Conservation (phyloP, 1,284 basidiomycete species). For the Lignosus rhinocerotis region DNA sequence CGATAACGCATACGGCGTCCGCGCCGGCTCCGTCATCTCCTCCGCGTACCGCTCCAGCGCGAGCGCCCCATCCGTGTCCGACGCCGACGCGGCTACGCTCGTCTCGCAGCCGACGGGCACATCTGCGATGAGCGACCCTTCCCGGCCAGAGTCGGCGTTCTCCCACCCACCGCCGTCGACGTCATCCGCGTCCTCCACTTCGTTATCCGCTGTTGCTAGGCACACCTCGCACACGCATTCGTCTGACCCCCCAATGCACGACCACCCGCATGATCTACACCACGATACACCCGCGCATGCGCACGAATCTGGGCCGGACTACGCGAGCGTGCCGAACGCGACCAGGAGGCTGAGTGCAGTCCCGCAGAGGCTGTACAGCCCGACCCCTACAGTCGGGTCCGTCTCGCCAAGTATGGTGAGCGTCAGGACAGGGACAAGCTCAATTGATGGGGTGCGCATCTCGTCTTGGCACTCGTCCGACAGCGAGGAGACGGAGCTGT, state of each 20-base stretch:
- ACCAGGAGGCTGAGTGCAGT: neutral
- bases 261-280: too few species aligned
- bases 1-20: neutral
- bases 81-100: neutral
- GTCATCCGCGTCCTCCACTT: neutral
- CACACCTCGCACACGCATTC: too few species aligned
- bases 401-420: neutral
- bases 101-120: neutral
- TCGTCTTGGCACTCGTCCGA: conserved; percentile 3
- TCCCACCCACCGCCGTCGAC: neutral
- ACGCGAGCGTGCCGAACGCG: too few species aligned
- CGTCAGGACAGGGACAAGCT: neutral
- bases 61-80: too few species aligned
- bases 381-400: neutral
- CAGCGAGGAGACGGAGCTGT: conserved; percentile 4
- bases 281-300: too few species aligned
- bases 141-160: neutral
- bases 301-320: too few species aligned
- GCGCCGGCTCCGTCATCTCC: neutral
- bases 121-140: neutral
- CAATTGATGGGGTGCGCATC: conserved; percentile 1
- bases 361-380: too few species aligned
- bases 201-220: neutral
- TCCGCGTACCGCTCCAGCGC: neutral
- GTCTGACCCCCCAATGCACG: too few species aligned